Evolutionary conservation across 2,329 filamentous ascomycete species (phyloP), one percentile per base, ranked within the genome.

Genomic region (Clarireedia paspali): DNA sequence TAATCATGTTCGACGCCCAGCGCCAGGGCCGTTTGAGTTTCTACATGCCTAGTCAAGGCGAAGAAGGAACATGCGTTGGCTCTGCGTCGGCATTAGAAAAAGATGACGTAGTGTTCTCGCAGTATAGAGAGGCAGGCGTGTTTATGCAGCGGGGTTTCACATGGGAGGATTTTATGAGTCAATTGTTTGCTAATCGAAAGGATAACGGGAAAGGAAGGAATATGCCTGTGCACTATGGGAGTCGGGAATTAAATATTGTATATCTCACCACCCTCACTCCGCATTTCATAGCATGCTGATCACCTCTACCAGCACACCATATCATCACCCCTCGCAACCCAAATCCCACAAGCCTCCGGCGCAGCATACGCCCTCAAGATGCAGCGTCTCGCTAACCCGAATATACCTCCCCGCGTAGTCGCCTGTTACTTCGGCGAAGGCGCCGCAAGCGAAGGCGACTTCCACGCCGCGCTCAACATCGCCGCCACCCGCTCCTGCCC

Each of bases 1-100:
- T 95, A 55, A 88, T 97, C 70, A 97, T 97, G 91, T 96, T 96
- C 68, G 94, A 99, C 67, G 91, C 94, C 0, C 94, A 99, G 73
- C 80, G 94, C 47, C 94, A 99, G 72, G 68, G 68, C 10, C 62
- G 68, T 24, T 39, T 70, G 20, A 66, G 62, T 51, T 99, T 99
- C 73, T 99, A 99, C 73, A 97, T 99, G 89, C 92, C 92, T 6
- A 59, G 54, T 34, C 49, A 61, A 39, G 62, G 63, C 3, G 63
- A 69, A 59, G 94, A 99, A 77, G 94, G 92, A 36, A 91, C 96
- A 52, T 89, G 89, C 45, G 86, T 99, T 2, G 94, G 91, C 1
- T 91, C 88, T 2, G 89, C 91, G 0, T 91, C 89, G 24, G 91
- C 89, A 12, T 72, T 99, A 58, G 78, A 83, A n/a, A 82, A 80